Evolutionary conservation across 805 yeast species (phyloP).

Genomic region (Saitoella complicata): DNA sequence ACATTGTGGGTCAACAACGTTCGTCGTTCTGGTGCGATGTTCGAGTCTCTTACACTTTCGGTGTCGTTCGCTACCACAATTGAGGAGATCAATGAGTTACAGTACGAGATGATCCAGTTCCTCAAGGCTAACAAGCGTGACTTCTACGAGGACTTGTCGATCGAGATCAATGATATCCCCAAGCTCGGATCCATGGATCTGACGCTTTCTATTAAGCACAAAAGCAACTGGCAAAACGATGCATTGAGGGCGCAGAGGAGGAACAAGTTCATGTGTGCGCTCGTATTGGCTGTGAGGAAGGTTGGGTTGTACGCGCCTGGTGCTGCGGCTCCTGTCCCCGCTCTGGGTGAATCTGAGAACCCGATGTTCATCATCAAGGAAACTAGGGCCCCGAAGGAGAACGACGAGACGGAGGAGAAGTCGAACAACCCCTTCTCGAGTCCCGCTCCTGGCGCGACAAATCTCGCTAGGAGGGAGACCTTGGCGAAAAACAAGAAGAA

Average conservation of each 20-base stretch:
- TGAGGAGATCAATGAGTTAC: conserved; percentile 21
- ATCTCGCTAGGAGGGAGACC: too few species aligned
- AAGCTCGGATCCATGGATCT: conserved; percentile 21
- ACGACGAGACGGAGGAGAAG: too few species aligned
- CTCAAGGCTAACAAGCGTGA: conserved; percentile 22
- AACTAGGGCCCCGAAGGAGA: too few species aligned
- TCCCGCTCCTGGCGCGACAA: too few species aligned
- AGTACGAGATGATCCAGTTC: conserved; percentile 17
- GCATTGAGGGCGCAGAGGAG: conserved; percentile 5
- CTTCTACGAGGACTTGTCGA: conserved; percentile 19
- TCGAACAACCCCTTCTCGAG: too few species aligned
- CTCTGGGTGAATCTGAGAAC: too few species aligned
- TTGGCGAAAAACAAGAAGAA: too few species aligned
- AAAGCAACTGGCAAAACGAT: conserved; percentile 21
- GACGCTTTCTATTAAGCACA: conserved; percentile 16
- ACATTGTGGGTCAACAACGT: conserved; percentile 24
- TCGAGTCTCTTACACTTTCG: conserved; percentile 9
- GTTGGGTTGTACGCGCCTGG: conserved; percentile 8
- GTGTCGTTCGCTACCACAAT: conserved; percentile 18
- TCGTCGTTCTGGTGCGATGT: conserved; percentile 19
- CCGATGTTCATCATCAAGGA: too few species aligned
- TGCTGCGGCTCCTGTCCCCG: conserved; percentile 3
- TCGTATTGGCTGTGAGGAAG: conserved; percentile 3
- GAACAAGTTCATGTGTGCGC: conserved; percentile 6
- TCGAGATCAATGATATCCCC: conserved; percentile 19